A percentile compares a stretch with the other conserved stretches of the same genome.
These are phyloP conservation scores for Thraustochytrium striatum DNA, from an alignment of 352 stramenopile genomes.

Conservation along the genomic window DNA sequence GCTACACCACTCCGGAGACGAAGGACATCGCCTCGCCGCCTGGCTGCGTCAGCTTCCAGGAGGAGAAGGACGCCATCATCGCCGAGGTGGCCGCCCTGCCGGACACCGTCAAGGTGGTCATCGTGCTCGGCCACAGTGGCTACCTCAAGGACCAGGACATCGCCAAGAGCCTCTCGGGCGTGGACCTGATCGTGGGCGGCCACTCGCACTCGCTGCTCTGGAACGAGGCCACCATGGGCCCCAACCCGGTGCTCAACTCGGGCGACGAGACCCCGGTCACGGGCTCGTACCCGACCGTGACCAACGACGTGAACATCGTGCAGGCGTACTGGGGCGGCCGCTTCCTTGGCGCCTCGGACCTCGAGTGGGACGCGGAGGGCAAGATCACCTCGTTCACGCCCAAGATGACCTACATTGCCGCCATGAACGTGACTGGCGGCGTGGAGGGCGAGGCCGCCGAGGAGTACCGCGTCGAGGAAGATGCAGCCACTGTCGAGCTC, in stretches of 20 bases:
- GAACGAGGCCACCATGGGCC: background rate
- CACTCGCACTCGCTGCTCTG: slow-evolving; percentile 48
- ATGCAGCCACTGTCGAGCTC: background rate
- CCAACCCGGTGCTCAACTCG: background rate
- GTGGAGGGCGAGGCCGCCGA: background rate
- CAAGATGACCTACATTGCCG: background rate
- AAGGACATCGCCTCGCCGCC: slow-evolving; percentile 24
- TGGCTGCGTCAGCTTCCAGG: background rate
- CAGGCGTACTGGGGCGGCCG: slow-evolving; percentile 26
- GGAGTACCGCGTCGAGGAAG: background rate
- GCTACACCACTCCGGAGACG: slow-evolving; percentile 40
- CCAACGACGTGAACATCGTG: background rate
- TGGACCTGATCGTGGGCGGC: slow-evolving; percentile 40
- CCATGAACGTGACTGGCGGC: background rate
- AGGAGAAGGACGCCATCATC: slow-evolving; percentile 11
- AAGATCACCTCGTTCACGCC: background rate
- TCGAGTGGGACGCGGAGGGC: background rate
- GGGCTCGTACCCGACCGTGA: slow-evolving; percentile 26
- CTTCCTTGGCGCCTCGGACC: slow-evolving; percentile 39
- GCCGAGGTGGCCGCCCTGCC: background rate
- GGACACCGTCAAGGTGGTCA: background rate
- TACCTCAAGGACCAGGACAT: slow-evolving; percentile 29
- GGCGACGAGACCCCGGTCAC: background rate
- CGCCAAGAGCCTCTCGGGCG: background rate
- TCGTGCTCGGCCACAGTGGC: slow-evolving; percentile 34